A percentile compares a stretch with the other conserved stretches of the same genome.
Conservation (phyloP, 306 rosid genomes). For the Trichosanthes truncata region DNA sequence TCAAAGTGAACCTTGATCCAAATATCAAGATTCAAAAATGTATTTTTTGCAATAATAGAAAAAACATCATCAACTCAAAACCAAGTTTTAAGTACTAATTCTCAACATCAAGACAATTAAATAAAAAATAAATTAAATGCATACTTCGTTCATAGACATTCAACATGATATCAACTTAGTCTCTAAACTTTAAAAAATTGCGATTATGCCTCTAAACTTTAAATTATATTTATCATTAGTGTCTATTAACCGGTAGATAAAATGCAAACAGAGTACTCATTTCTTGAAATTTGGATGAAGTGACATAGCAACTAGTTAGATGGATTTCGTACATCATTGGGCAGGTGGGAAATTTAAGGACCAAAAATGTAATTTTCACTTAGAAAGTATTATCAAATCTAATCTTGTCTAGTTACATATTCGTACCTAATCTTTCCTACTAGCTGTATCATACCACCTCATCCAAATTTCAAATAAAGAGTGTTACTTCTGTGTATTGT, state of each 20-base stretch:
- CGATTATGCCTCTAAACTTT: background rate
- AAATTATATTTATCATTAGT: background rate
- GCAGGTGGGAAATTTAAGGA: background rate
- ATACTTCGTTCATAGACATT: background rate
- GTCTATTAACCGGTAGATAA: background rate
- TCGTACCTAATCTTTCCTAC: background rate
- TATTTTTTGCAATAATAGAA: background rate
- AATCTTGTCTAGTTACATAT: background rate
- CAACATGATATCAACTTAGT: background rate
- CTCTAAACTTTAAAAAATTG: background rate
- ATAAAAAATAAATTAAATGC: background rate
- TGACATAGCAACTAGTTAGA: background rate
- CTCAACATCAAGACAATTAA: background rate
- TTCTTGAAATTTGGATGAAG: background rate
- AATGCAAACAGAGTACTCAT: background rate
- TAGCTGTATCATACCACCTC: background rate
- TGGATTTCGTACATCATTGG: background rate
- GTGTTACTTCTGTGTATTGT: background rate
- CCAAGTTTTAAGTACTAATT: background rate
- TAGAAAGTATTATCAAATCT: background rate
- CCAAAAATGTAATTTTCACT: background rate
- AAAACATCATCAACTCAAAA: background rate
- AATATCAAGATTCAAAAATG: background rate
- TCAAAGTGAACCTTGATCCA: background rate
- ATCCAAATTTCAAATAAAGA: background rate